Base-by-base conservation (phyloP, 176 grass and related monocot genomes). In the Poa annua region DNA sequence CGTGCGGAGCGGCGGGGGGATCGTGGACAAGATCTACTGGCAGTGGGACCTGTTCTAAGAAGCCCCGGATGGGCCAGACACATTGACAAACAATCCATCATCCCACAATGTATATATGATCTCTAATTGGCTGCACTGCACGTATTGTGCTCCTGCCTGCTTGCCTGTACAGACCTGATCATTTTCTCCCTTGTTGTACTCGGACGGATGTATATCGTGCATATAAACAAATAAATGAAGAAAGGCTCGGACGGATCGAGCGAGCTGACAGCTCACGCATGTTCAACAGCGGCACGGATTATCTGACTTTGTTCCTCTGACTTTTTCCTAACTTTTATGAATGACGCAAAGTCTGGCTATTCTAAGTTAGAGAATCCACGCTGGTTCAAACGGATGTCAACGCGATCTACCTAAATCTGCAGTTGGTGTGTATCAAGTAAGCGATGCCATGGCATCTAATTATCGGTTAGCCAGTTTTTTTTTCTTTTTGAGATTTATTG, bases 11-110 rank as follows among this genome's bases (percentile, higher is more conserved):
- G 96, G 96, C 15, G 96, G 96, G 13, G 96, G 96, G 20, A 98
- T 98, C 5, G 93, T 98, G 1, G 96, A 98, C 48, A 98, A 98
- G 93, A 92, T 98, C 25, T 98, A 95, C 67, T 98, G 96, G 96
- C 96, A 98, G 69, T 98, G 93, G 96, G 91, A 95, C 85, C 87
- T 98, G 11, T 84, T 98, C 80, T 95, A 91, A 85, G 83, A 32
- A 66, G 64, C 45, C 71, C 41, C 60, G 36, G 44, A 65, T 8
- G 24, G 24, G n/a, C 38, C 12, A 78, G 67, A 34, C 65, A 34
- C 65, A 45, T 66, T 89, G 78, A 91, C 86, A 68, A 70, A 79
- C 4, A 80, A 85, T 78, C 77, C 52, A 77, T 32, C 29, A 14
- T 64, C 77, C 22, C 3, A 53, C 22, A 29, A 6, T 94, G 92